Evolutionary conservation across 1,284 basidiomycete species (phyloP).

Genomic region (Ustilago shanxiensis): DNA sequence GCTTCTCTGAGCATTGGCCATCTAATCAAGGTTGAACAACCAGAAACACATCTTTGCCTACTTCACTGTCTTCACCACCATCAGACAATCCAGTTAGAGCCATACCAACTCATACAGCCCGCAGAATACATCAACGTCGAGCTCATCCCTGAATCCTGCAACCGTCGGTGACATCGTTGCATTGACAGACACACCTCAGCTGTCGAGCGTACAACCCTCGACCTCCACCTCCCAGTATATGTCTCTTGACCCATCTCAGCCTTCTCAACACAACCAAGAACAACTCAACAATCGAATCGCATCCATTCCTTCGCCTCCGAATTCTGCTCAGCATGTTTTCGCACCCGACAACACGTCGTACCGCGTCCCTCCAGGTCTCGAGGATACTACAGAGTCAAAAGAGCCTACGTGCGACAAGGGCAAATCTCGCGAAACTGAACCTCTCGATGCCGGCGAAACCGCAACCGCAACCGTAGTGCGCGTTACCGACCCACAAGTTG

Average conservation of each 20-base stretch:
- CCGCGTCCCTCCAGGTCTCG: constrained; percentile 3
- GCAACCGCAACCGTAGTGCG: constrained; percentile 37
- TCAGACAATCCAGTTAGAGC: not conserved
- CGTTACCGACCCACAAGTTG: constrained; percentile 23
- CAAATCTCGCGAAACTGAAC: constrained; percentile 16
- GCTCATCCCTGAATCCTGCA: no score
- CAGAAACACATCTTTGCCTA: no score
- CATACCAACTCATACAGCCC: not conserved
- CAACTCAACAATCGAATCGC: not conserved
- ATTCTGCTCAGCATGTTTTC: constrained; percentile 22
- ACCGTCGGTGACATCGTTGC: constrained; percentile 24
- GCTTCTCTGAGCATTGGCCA: constrained; percentile 20
- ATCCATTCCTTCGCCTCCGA: not conserved
- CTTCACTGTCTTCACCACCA: no score
- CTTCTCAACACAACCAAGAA: constrained; percentile 11
- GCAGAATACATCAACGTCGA: not conserved
- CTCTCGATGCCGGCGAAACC: not conserved
- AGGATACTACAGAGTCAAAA: not conserved
- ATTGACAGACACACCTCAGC: constrained; percentile 13
- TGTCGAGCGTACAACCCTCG: constrained; percentile 30
- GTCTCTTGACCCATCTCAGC: constrained; percentile 37
- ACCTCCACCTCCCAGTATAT: constrained; percentile 36
- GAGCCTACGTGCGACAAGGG: constrained; percentile 19
- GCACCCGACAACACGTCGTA: not conserved
- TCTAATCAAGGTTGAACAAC: not conserved